Conservation (phyloP, 202 grass and related monocot genomes). For the Hordeum pubiflorum region DNA sequence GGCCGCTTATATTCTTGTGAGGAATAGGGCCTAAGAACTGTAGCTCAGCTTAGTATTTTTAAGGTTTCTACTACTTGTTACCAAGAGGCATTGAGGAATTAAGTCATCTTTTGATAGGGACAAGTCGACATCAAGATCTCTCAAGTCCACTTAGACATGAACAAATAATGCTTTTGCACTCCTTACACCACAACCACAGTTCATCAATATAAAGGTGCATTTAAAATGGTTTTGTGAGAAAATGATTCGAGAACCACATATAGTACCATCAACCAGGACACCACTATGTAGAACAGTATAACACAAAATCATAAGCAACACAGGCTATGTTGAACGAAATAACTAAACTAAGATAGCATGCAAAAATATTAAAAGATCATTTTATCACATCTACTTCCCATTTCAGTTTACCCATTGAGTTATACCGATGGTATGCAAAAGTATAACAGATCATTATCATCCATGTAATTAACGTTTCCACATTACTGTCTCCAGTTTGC, state of each 20-base stretch:
- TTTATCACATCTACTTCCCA: background rate
- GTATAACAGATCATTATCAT: background rate
- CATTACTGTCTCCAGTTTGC: background rate
- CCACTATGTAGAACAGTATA: background rate
- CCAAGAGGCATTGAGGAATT: background rate
- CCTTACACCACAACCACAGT: background rate
- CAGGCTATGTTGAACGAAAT: background rate
- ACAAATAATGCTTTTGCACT: background rate
- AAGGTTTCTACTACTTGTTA: background rate
- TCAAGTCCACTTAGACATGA: background rate
- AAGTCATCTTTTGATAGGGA: background rate
- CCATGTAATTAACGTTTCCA: background rate
- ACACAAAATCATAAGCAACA: background rate
- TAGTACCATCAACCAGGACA: background rate
- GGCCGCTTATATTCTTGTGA: background rate
- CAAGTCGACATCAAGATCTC: background rate
- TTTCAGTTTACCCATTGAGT: background rate
- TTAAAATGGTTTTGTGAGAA: background rate
- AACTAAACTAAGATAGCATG: background rate
- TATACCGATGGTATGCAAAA: background rate
- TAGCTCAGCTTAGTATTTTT: background rate
- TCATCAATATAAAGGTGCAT: background rate
- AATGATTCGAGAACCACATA: background rate
- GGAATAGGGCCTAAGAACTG: background rate
- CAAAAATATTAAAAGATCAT: background rate